Evolutionary conservation across 108 stramenopile genomes (phyloP).

Genomic region (Schizochytrium sp.): DNA sequence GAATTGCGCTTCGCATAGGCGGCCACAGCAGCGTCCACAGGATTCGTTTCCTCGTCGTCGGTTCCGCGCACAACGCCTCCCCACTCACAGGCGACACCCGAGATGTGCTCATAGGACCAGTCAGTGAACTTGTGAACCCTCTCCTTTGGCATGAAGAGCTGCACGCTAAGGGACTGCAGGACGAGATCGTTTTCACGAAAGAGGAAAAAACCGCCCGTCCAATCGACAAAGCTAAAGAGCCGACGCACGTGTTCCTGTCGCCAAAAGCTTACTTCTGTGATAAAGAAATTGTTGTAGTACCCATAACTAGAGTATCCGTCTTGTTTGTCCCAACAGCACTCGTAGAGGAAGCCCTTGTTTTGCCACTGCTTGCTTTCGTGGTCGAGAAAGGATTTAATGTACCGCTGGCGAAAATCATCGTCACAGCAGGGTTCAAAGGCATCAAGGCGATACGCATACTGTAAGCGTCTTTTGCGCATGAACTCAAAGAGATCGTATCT

Average conservation of each 20-base stretch:
- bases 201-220: conserved; percentile 57
- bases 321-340: background rate
- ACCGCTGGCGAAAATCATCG: conserved; percentile 24
- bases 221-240: conserved; percentile 55
- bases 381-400: background rate
- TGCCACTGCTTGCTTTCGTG: conserved; percentile 26
- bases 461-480: conserved; percentile 43
- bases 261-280: conserved; percentile 57
- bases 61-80: background rate
- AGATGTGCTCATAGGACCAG: conserved; percentile 64
- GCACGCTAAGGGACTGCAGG: conserved; percentile 61
- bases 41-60: background rate
- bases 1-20: background rate
- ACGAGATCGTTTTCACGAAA: conserved; percentile 63
- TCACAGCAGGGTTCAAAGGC: conserved; percentile 55
- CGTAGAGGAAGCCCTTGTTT: background rate
- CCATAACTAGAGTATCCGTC: conserved; percentile 47
- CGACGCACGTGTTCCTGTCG: conserved; percentile 36
- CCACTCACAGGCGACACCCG: background rate
- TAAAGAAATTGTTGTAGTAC: conserved; percentile 69
- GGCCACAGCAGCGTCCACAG: background rate
- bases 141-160: conserved; percentile 49
- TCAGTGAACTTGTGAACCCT: conserved; percentile 65
- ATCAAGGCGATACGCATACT: conserved; percentile 61
- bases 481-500: conserved; percentile 62